phyloP scores from a whole-genome alignment of 352 stramenopile species.

The Salisapilia sapeloensis region DNA sequence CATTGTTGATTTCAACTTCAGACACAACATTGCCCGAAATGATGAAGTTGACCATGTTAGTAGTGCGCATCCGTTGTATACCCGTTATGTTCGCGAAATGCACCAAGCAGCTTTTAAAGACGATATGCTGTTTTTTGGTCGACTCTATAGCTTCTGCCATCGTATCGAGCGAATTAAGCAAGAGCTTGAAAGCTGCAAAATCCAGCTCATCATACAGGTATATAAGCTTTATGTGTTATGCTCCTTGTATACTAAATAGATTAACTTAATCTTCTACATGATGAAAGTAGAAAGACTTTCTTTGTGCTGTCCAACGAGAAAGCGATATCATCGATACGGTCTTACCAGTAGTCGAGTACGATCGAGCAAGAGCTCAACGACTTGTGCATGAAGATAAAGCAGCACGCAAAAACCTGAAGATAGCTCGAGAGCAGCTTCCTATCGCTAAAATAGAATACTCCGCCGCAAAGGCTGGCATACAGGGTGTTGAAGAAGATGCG shows the following conservation, averaged over 20 bases:
- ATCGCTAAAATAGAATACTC: slow-evolving; percentile 20
- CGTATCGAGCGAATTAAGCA: slow-evolving; percentile 35
- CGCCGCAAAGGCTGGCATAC: slow-evolving; percentile 22
- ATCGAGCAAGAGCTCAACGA: slow-evolving; percentile 21
- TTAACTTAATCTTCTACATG: not conserved
- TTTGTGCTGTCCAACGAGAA: slow-evolving; percentile 21
- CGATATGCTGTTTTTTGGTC: slow-evolving; percentile 44
- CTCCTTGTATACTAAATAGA: not conserved
- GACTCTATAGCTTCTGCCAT: slow-evolving; percentile 48
- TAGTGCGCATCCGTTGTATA: slow-evolving; percentile 25
- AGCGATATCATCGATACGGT: slow-evolving; percentile 29
- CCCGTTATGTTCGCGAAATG: slow-evolving; percentile 22
- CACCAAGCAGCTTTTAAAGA: slow-evolving; percentile 42
- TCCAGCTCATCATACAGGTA: slow-evolving; percentile 36
- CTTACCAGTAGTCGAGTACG: slow-evolving; percentile 30
- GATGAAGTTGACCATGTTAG: slow-evolving; percentile 6
- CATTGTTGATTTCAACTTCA: slow-evolving; percentile 57
- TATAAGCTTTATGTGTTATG: not conserved
- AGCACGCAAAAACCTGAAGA: slow-evolving; percentile 8
- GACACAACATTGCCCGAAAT: slow-evolving; percentile 34
- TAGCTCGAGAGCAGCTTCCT: slow-evolving; percentile 10
- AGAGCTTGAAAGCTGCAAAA: slow-evolving; percentile 15
- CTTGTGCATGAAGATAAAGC: slow-evolving; percentile 25
- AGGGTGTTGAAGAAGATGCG: slow-evolving; percentile 61
- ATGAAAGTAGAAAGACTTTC: slow-evolving; percentile 28